Conservation (phyloP, 176 grass and related monocot genomes). For the Lolium perenne region DNA sequence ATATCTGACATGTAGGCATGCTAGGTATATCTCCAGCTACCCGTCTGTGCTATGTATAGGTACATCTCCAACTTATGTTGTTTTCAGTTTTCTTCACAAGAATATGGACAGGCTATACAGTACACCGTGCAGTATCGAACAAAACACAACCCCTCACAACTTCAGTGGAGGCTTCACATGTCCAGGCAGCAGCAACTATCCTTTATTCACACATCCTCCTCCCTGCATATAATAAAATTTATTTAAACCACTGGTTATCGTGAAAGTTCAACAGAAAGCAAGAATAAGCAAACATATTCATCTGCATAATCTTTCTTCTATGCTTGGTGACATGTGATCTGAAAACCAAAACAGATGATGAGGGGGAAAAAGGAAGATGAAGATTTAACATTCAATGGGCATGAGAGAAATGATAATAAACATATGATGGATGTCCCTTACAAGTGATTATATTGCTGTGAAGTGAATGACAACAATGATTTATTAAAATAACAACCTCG, state of each 20-base stretch:
- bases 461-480: background rate
- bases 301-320: background rate
- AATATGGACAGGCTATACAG: constrained; percentile 15
- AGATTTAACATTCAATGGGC: background rate
- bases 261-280: background rate
- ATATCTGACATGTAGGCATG: constrained; percentile 6
- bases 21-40: background rate
- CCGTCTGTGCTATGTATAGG: background rate
- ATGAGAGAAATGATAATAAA: background rate
- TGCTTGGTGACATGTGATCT: constrained; percentile 5
- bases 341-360: background rate
- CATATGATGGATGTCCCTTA: background rate
- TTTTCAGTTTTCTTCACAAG: background rate
- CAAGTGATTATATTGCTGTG: background rate
- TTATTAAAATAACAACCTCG: background rate
- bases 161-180: background rate
- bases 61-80: background rate
- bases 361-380: background rate
- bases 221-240: background rate
- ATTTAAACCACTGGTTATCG: background rate
- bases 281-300: background rate
- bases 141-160: background rate
- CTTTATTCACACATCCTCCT: background rate
- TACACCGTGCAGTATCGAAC: background rate
- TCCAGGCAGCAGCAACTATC: background rate